Base-by-base conservation (phyloP, 331 rosid genomes). In the Saraca asoca region DNA sequence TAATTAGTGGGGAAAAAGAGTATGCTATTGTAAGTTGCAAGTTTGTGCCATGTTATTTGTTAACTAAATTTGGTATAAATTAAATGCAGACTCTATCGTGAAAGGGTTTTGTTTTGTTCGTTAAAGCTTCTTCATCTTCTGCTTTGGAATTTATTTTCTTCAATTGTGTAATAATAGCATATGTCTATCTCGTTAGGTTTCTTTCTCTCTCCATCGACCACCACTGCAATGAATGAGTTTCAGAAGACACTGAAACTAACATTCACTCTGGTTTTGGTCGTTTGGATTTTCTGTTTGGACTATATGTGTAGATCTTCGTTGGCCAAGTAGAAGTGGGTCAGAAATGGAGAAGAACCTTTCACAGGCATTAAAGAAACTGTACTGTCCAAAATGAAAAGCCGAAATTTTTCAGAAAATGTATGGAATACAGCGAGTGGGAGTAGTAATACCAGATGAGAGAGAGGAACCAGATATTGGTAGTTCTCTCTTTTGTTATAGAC, bases 221-320 rank as follows among this genome's bases (percentile, higher is more conserved):
- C 24, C 17, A 72, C 3, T 42, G 77, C 69, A 64, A 66, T 83
- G 85, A 77, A 73, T 34, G 48, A 52, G 80, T 58, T 57, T 64
- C 61, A 72, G 55, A 58, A 52, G 13, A 68, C 35, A 38, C 74
- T 66, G 78, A 62, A 53, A 59, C 12, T 1, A 52, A 64, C 10
- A 49, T 31, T 20, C 44, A 49, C 69, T 71, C 53, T 51, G 62
- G 79, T 77, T 74, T 67, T 63, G 76, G 79, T 51, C 9, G 62
- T 64, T 87, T 80, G 82, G 95, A 81, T 76, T 73, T 70, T 60
- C 58, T 77, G 83, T 80, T 83, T 85, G 88, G 85, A 83, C 63
- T 64, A 74, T 64, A 51, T 68, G 54, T 67, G 86, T 54, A 59
- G 71, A 51, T 64, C 50, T 20, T 68, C 60, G 70, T 69, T 46